Evolutionary conservation across 176 grass and related monocot genomes (phyloP).

Genomic region (Oropetium thomaeum): DNA sequence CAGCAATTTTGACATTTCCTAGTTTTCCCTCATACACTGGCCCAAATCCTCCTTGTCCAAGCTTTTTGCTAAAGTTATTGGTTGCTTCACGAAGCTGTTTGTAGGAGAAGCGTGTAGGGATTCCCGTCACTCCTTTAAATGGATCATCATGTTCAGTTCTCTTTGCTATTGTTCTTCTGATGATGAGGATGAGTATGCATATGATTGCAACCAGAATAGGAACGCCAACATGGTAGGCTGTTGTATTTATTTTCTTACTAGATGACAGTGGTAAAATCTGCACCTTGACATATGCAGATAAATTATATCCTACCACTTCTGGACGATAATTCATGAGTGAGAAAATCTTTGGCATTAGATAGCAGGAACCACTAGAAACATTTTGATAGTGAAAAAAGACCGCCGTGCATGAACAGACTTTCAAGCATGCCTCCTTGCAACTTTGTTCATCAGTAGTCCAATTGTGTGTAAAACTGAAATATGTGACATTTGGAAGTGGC

Average conservation of each 20-base stretch:
- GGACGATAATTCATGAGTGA: constrained; percentile 59
- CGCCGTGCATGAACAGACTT: constrained; percentile 71
- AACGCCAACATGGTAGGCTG: constrained; percentile 23
- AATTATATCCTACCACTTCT: constrained; percentile 49
- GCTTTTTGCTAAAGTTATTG: constrained; percentile 71
- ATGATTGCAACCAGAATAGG: constrained; percentile 35
- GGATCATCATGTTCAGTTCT: constrained; percentile 53
- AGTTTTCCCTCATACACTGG: constrained; percentile 63
- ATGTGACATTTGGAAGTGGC: constrained; percentile 43
- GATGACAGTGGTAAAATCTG: constrained; percentile 38
- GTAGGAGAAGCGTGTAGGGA: constrained; percentile 68
- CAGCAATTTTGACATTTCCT: constrained; percentile 47
- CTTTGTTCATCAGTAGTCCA: constrained; percentile 54
- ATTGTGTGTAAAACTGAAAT: constrained; percentile 53
- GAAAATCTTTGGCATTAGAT: constrained; percentile 52
- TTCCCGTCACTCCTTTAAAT: constrained; percentile 58
- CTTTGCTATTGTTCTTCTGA: constrained; percentile 21
- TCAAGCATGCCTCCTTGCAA: constrained; percentile 72
- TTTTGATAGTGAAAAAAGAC: constrained; percentile 49
- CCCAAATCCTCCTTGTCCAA: constrained; percentile 85
- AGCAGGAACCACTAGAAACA: constrained; percentile 55
- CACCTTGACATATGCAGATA: constrained; percentile 78
- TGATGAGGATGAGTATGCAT: constrained; percentile 37
- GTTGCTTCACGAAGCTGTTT: constrained; percentile 68
- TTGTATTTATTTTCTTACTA: constrained; percentile 28